Conservation (phyloP, 2,329 filamentous ascomycete genomes). For the Trichoderma sp. region DNA sequence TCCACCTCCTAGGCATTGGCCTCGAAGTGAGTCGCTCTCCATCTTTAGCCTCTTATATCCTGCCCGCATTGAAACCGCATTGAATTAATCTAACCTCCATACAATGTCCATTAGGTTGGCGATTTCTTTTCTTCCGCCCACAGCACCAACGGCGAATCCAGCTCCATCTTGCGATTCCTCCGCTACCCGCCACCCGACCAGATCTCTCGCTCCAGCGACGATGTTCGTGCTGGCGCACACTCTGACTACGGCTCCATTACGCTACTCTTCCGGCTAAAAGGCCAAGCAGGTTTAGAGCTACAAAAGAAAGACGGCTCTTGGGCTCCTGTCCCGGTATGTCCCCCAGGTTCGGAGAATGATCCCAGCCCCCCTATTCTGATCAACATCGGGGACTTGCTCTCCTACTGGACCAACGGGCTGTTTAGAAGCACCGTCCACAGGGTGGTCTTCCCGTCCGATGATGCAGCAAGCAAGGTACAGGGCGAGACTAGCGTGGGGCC, state of each 20-base stretch:
- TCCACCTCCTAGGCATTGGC: conserved; percentile 74
- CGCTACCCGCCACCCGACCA: conserved; percentile 60
- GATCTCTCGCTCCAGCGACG: conserved; percentile 45
- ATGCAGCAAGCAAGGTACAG: conserved; percentile 26
- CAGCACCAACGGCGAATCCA: conserved; percentile 45
- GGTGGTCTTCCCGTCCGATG: conserved; percentile 63
- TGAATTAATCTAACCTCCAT: background rate
- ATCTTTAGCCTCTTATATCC: background rate
- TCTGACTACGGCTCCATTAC: conserved; percentile 77
- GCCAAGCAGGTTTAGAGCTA: conserved; percentile 85
- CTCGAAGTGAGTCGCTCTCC: conserved; percentile 52
- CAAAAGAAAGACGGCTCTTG: conserved; percentile 54
- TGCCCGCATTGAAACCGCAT: background rate
- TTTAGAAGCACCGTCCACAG: conserved; percentile 85
- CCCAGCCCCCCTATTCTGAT: conserved; percentile 72
- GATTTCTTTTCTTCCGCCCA: conserved; percentile 56
- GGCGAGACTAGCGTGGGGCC: conserved; percentile 50
- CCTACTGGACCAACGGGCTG: conserved; percentile 87
- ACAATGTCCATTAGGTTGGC: conserved; percentile 35
- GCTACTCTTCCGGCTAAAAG: conserved; percentile 79
- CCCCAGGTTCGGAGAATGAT: conserved; percentile 56
- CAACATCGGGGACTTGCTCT: conserved; percentile 67
- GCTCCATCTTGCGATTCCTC: conserved; percentile 66
- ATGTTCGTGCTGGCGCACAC: conserved; percentile 86
- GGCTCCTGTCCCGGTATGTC: conserved; percentile 66